Evolutionary conservation across 257 asterid species (phyloP).

Genomic region (Paulownia fortunei): DNA sequence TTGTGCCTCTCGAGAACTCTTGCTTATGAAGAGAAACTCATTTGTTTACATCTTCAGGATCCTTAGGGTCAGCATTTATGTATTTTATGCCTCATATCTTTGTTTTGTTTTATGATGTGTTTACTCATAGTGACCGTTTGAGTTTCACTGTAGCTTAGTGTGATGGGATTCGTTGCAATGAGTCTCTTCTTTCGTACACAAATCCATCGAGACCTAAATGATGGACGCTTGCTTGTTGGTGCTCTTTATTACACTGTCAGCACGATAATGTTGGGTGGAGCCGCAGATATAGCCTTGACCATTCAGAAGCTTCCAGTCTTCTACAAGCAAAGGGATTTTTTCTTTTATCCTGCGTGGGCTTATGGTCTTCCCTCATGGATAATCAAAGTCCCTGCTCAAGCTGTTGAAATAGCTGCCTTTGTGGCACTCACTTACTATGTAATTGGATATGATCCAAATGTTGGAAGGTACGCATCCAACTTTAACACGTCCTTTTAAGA

Average conservation of each 20-base stretch:
- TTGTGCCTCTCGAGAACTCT: conserved; percentile 38
- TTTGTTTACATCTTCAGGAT: conserved; percentile 36
- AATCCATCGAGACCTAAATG: conserved; percentile 27
- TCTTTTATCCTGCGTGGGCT: conserved; percentile 51
- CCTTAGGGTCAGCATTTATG: conserved; percentile 20
- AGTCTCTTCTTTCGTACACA: conserved; percentile 38
- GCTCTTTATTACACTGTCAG: conserved; percentile 28
- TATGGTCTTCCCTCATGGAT: conserved; percentile 42
- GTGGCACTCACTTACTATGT: conserved; percentile 39
- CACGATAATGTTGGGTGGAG: conserved; percentile 26
- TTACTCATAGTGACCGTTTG: neutral
- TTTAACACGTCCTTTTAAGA: neutral
- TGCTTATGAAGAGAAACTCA: conserved; percentile 54
- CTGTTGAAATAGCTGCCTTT: conserved; percentile 36
- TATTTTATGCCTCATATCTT: neutral
- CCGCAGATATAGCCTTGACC: conserved; percentile 35
- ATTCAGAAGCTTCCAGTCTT: conserved; percentile 47
- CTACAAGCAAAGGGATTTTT: conserved; percentile 49
- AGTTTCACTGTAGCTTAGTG: neutral
- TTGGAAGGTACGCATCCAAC: conserved; percentile 27
- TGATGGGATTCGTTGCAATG: conserved; percentile 36
- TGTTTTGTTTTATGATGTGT: neutral
- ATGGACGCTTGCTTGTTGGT: conserved; percentile 31
- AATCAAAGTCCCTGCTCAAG: conserved; percentile 33
- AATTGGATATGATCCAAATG: conserved; percentile 46